Evolutionary conservation across 768 basidiomycete species (phyloP).

Genomic region (Xerocomellus amylosporus): DNA sequence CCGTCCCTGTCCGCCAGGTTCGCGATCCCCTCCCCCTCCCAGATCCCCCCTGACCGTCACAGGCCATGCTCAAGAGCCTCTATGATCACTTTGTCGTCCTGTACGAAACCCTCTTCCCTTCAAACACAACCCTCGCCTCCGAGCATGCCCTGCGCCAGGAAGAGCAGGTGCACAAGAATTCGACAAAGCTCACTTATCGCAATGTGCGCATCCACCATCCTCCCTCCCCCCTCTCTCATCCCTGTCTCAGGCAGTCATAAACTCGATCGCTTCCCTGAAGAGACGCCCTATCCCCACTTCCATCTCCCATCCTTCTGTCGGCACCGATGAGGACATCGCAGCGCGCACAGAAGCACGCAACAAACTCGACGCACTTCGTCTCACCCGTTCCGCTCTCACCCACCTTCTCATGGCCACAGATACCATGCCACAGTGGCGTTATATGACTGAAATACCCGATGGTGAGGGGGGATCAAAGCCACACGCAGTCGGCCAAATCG

Average conservation of each 20-base stretch:
- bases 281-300: constrained; percentile 54
- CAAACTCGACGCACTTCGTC: constrained; percentile 47
- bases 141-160: constrained; percentile 84
- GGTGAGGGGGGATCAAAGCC: constrained; percentile 65
- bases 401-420: constrained; percentile 56
- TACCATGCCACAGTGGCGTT: constrained; percentile 65
- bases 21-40: constrained; percentile 9
- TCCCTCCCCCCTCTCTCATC: constrained; percentile 10
- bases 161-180: constrained; percentile 69
- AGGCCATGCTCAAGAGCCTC: constrained; percentile 74
- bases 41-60: not conserved
- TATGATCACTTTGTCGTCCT: constrained; percentile 70
- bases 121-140: constrained; percentile 60
- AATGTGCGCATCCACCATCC: constrained; percentile 49
- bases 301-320: constrained; percentile 67
- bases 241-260: constrained; percentile 46
- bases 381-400: constrained; percentile 54
- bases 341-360: constrained; percentile 55
- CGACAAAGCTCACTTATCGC: constrained; percentile 78
- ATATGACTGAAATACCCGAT: constrained; percentile 63
- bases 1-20: constrained; percentile 74
- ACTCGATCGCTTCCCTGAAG: constrained; percentile 50
- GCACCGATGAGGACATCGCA: constrained; percentile 64
- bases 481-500: constrained; percentile 55
- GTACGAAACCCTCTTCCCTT: constrained; percentile 54